phyloP scores from a whole-genome alignment of 805 yeast species.

The Wickerhamiella domercqiae region DNA sequence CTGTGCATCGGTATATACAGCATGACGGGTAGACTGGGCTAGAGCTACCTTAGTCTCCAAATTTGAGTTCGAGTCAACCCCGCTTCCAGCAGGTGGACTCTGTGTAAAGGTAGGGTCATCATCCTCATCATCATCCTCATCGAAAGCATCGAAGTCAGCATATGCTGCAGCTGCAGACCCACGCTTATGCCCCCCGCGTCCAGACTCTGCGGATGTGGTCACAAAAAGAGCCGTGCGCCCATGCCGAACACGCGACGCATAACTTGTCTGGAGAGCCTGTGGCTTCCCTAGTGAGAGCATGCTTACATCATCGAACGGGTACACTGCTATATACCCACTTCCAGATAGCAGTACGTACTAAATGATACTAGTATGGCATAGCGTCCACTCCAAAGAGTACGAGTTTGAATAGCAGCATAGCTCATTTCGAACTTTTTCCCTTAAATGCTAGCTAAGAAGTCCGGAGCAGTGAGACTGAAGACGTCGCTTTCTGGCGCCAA shows the following conservation, averaged over 20 bases:
- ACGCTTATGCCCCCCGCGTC: conserved; percentile 47
- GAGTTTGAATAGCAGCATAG: too few species aligned
- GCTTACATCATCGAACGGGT: too few species aligned
- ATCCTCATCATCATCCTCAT: conserved; percentile 34
- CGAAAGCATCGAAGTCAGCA: conserved; percentile 65
- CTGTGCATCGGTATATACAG: conserved; percentile 24
- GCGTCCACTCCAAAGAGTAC: too few species aligned
- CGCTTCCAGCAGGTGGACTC: conserved; percentile 13
- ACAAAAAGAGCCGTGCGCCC: conserved; percentile 59
- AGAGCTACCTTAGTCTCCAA: conserved; percentile 21
- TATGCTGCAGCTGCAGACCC: conserved; percentile 45
- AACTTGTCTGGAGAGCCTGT: conserved; percentile 68
- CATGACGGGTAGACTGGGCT: conserved; percentile 29
- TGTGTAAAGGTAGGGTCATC: conserved; percentile 16
- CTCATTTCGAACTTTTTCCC: too few species aligned
- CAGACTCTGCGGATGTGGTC: conserved; percentile 53
- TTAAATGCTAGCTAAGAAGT: too few species aligned
- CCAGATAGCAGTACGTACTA: too few species aligned
- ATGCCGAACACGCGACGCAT: conserved; percentile 55
- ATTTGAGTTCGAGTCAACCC: conserved; percentile 7
- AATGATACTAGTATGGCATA: too few species aligned
- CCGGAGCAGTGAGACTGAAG: too few species aligned
- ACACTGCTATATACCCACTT: too few species aligned
- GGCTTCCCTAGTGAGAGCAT: too few species aligned
- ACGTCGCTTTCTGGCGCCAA: too few species aligned